Base-by-base conservation (phyloP, 2,329 filamentous ascomycete species). In the Daldinia sp. region DNA sequence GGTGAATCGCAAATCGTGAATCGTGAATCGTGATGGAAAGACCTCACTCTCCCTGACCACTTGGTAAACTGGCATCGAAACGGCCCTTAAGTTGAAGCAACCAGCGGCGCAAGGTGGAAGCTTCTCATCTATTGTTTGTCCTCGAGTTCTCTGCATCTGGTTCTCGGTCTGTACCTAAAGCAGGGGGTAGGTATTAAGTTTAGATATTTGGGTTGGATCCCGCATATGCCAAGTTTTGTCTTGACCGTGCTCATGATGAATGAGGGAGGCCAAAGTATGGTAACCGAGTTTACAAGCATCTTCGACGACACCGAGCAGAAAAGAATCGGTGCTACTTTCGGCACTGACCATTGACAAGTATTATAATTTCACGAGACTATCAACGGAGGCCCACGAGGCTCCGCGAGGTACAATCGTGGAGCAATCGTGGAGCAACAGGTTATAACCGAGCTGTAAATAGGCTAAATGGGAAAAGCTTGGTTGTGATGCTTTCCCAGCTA, bases 281-380 rank as follows among this genome's bases (percentile, higher is more conserved):
- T 48, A 61, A 57, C 59, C 59, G 33, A 68, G 44, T 56, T 59
- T 58, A 53, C 64, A 66, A 61, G 50, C 51, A 54, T 35, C 55
- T 56, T 63, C 51, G 35, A 62, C 46, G 48, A 62, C 44, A 44
- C 59, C 30, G 61, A 69, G 39, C 20, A 33, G 55, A 41, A 23
- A 23, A 61, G 30, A 63, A 30, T 64, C 69, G 69, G 69, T 65
- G 67, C 61, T 72, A 70, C 62, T 69, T 67, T 72, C 67, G 67
- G 69, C 64, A 65, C 51, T 54, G 51, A 56, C 67, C 62, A 65
- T 53, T 53, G 62, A 55, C 51, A 63, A 63, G 37, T 65, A 53
- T 55, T 54, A 56, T 61, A 57, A 66, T 56, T 63, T 42, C 57
- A 42, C 48, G 46, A 56, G 44, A 69, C 56, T 28, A 65, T 42